Conservation (phyloP, 2,329 filamentous ascomycete genomes). For the Exserohilum turcica region DNA sequence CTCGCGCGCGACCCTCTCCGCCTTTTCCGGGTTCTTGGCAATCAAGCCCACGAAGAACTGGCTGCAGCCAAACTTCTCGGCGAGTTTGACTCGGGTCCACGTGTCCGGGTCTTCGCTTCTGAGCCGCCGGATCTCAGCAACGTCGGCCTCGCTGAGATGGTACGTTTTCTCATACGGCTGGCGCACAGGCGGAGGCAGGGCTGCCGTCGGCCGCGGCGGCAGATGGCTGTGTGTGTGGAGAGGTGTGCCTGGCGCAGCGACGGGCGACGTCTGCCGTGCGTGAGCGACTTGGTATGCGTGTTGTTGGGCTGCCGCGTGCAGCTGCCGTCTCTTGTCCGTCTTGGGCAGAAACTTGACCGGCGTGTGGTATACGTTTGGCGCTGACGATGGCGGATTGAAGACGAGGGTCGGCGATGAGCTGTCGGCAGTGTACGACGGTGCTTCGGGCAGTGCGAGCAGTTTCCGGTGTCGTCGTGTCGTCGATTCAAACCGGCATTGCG, state of each 20-base stretch:
- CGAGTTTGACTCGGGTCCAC: slow-evolving; percentile 65
- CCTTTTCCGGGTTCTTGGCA: slow-evolving; percentile 53
- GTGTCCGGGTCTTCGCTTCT: slow-evolving; percentile 60
- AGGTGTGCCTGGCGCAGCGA: slow-evolving; percentile 40
- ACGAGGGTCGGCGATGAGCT: slow-evolving; percentile 46
- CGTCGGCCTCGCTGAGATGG: slow-evolving; percentile 61
- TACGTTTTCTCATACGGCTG: slow-evolving; percentile 63
- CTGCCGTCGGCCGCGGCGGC: slow-evolving; percentile 32
- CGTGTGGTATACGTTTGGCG: slow-evolving; percentile 67
- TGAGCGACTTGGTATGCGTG: slow-evolving; percentile 29
- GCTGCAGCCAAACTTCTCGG: slow-evolving; percentile 67
- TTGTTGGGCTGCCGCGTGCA: slow-evolving; percentile 49
- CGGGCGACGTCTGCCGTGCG: slow-evolving; percentile 27
- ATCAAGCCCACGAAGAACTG: slow-evolving; percentile 67
- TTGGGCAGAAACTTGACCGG: slow-evolving; percentile 67
- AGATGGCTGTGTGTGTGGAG: slow-evolving; percentile 21
- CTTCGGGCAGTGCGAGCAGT: slow-evolving; percentile 52
- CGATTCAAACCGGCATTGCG: slow-evolving; percentile 51
- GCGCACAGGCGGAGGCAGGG: slow-evolving; percentile 57
- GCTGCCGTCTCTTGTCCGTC: slow-evolving; percentile 59
- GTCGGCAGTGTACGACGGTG: slow-evolving; percentile 49
- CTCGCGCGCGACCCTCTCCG: slow-evolving; percentile 52
- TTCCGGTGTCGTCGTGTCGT: slow-evolving; percentile 54
- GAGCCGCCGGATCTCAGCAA: slow-evolving; percentile 64
- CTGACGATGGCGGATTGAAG: slow-evolving; percentile 69